phyloP scores from a whole-genome alignment of 495 filamentous ascomycete genomes.

The Oidiodendron maius region DNA sequence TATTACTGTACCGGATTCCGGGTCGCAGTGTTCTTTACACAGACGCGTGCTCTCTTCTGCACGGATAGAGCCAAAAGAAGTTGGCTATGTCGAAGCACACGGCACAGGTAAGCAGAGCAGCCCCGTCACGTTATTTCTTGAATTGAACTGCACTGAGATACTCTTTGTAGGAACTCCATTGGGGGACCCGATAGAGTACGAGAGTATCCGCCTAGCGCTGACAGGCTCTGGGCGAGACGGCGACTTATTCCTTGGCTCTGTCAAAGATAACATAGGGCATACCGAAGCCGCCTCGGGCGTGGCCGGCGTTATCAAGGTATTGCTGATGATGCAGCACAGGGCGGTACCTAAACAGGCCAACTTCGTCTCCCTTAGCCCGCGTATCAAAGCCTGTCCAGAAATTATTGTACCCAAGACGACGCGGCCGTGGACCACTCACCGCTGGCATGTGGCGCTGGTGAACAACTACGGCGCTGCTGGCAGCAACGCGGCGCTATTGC shows the following conservation, averaged over 20 bases:
- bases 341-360: constrained; percentile 33
- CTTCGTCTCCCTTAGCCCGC: constrained; percentile 21
- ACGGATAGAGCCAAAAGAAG: constrained; percentile 33
- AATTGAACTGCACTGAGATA: not conserved
- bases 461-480: constrained; percentile 43
- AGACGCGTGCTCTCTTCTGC: constrained; percentile 36
- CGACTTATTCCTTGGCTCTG: constrained; percentile 47
- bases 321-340: constrained; percentile 49
- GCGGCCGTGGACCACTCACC: too few relatives aligned
- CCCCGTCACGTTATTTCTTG: too few relatives aligned
- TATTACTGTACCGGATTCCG: constrained; percentile 51
- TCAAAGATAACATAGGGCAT: constrained; percentile 60
- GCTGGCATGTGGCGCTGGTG: not conserved
- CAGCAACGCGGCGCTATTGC: constrained; percentile 33
- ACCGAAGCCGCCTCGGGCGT: constrained; percentile 51
- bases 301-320: constrained; percentile 49
- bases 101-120: too few relatives aligned
- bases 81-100: constrained; percentile 30
- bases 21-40: constrained; percentile 46
- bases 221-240: constrained; percentile 25
- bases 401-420: constrained; percentile 21
- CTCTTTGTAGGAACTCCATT: not conserved
- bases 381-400: constrained; percentile 27
- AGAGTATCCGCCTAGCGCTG: constrained; percentile 43
- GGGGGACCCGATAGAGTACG: constrained; percentile 41